Base-by-base conservation (phyloP, 1,284 basidiomycete species). In the Cystodermella granulosa region DNA sequence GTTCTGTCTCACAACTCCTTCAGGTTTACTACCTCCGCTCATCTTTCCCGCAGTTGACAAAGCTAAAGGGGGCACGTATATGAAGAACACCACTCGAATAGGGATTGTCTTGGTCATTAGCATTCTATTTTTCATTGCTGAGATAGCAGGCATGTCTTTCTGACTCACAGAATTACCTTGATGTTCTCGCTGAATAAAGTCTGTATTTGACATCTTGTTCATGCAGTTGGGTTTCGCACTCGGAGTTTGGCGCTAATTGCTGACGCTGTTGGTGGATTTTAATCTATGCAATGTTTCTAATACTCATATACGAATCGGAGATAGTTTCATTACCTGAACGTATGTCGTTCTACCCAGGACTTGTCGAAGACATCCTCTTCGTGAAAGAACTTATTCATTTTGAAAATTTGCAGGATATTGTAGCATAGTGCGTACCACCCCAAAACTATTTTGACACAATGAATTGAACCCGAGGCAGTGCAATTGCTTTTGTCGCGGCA, bases 301-400 rank as follows among this genome's bases (percentile, higher is more conserved):
- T 11, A 14, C 35, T 11, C 35, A 7, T 37, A 11, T 20, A 7
- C 18, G 11, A 31, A 8, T 37, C 28, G 26, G 26, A 37, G 23
- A 36, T 44, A 76, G 74, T 75, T 76, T 52, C 74, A 76, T 59
- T 75, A 75, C 51, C 55, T 75, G 5, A 75, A 74, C 56, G 73
- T 74, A 54, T 51, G 66, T 55, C 13, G 13, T 34, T 28, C 8
- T 45, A 13, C 31, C 28, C 20, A 18, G 7, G 15, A 14, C 13
- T 34, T 26, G 40, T 42, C n/a, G n/a, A n/a, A n/a, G n/a, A n/a
- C n/a, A n/a, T n/a, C n/a, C n/a, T n/a, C n/a, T n/a, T 31, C 8
- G n/a, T 31, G 26, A 8, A 8, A 31, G 26, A 31, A 31, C 26
- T 8, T n/a, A n/a, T 13, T 42, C n/a, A 26, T 23, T 8, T 16